phyloP scores from a whole-genome alignment of 495 filamentous ascomycete species.

The Haplographium delicatum region DNA sequence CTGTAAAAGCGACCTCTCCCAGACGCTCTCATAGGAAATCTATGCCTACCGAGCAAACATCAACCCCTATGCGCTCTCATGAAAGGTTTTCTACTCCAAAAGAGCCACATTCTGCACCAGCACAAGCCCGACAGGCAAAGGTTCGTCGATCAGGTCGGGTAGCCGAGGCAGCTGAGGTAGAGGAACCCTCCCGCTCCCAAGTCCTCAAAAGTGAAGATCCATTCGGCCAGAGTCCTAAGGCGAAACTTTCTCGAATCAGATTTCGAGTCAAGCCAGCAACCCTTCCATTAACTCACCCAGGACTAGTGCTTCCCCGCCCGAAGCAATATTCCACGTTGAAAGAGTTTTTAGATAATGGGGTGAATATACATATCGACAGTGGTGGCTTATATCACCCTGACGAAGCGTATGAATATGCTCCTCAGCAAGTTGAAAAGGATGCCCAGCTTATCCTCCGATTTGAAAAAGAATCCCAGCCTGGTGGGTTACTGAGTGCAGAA shows the following conservation, averaged over 20 bases:
- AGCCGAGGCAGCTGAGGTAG: conserved; percentile 9
- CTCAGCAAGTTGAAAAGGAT: conserved; percentile 47
- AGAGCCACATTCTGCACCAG: conserved; percentile 11
- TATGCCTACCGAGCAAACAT: conserved; percentile 16
- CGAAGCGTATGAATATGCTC: conserved; percentile 47
- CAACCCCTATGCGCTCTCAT: conserved; percentile 13
- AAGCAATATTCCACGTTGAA: conserved; percentile 45
- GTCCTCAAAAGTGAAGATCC: conserved; percentile 10
- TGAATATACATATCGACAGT: conserved; percentile 39
- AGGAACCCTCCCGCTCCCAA: neutral
- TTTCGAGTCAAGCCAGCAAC: conserved; percentile 35
- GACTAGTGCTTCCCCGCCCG: conserved; percentile 39
- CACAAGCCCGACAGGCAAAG: neutral
- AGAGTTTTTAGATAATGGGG: conserved; percentile 44
- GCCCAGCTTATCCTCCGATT: conserved; percentile 54
- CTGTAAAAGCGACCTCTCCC: conserved; percentile 23
- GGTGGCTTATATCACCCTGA: conserved; percentile 49
- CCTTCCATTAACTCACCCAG: conserved; percentile 50
- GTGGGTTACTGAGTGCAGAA: conserved; percentile 66
- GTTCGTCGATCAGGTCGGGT: conserved; percentile 10
- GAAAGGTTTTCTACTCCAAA: conserved; percentile 13
- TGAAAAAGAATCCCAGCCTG: conserved; percentile 62
- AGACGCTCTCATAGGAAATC: conserved; percentile 21
- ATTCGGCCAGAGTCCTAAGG: conserved; percentile 27
- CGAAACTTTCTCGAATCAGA: conserved; percentile 31